phyloP scores from a whole-genome alignment of 805 yeast species.

The Citeromyces nyonsensis region DNA sequence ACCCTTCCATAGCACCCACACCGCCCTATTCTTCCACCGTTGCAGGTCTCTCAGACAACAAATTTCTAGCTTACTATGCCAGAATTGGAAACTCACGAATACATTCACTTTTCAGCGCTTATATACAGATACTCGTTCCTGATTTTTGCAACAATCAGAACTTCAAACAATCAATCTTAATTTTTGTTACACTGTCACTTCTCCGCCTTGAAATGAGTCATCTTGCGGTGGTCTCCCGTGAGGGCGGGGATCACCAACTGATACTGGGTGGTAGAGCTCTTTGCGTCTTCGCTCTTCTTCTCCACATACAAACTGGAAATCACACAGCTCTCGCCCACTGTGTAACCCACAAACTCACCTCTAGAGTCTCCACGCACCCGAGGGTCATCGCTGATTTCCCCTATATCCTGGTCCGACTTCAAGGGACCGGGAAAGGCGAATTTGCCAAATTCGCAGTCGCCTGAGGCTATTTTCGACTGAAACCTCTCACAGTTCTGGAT shows the following conservation, averaged over 20 bases:
- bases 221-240: neutral
- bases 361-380: neutral
- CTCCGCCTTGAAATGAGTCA: too few species aligned
- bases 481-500: constrained; percentile 15
- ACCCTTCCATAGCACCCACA: too few species aligned
- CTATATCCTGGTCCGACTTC: neutral
- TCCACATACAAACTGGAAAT: neutral
- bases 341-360: neutral
- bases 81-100: too few species aligned
- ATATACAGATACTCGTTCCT: too few species aligned
- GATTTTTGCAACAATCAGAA: too few species aligned
- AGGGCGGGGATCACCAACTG: neutral
- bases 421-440: neutral
- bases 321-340: neutral
- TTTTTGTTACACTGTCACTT: too few species aligned
- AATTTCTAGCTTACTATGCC: too few species aligned
- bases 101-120: too few species aligned
- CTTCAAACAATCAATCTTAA: too few species aligned
- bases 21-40: too few species aligned
- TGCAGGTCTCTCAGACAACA: too few species aligned
- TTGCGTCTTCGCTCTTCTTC: neutral
- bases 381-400: neutral
- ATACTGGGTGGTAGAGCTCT: neutral
- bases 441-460: too few species aligned
- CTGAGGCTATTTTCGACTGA: neutral